These are phyloP conservation scores for Sugiyamaella valdiviana DNA, from an alignment of 805 yeast genomes.

Conservation along the genomic window DNA sequence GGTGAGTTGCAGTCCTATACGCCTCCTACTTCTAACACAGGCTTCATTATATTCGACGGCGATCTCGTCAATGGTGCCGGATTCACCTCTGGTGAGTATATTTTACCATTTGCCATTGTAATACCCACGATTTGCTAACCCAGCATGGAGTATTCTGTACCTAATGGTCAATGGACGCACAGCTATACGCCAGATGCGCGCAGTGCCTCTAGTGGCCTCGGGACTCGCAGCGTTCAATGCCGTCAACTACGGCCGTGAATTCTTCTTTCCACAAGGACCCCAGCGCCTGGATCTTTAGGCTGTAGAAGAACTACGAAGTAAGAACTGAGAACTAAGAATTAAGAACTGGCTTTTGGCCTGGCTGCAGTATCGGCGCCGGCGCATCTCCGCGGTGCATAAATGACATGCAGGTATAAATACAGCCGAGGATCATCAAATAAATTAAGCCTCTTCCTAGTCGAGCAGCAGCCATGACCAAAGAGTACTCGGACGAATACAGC, in stretches of 20 bases:
- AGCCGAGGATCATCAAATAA: no score
- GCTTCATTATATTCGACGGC: conserved; percentile 61
- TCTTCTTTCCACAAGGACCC: conserved; percentile 40
- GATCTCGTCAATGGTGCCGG: conserved; percentile 78
- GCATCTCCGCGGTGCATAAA: no score
- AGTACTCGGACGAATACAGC: conserved; percentile 14
- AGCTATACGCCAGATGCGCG: conserved; percentile 41
- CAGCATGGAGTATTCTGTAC: conserved; percentile 78
- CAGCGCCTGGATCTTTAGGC: conserved; percentile 1
- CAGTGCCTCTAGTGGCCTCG: conserved; percentile 52
- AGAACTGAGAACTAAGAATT: no score
- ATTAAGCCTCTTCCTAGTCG: neutral
- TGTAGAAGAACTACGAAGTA: no score
- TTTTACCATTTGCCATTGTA: neutral
- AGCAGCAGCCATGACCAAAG: conserved; percentile 4
- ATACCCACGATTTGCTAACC: neutral
- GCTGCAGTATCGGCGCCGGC: no score
- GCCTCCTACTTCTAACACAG: conserved; percentile 11
- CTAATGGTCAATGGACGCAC: conserved; percentile 56
- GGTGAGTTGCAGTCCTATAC: conserved; percentile 11
- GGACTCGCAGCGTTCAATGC: conserved; percentile 57
- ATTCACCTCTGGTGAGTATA: conserved; percentile 36
- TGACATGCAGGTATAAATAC: no score
- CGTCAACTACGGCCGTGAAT: conserved; percentile 62
- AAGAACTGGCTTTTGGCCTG: no score